Evolutionary conservation across 2,329 filamentous ascomycete genomes (phyloP).

Genomic region (Leptosphaerulina australis): DNA sequence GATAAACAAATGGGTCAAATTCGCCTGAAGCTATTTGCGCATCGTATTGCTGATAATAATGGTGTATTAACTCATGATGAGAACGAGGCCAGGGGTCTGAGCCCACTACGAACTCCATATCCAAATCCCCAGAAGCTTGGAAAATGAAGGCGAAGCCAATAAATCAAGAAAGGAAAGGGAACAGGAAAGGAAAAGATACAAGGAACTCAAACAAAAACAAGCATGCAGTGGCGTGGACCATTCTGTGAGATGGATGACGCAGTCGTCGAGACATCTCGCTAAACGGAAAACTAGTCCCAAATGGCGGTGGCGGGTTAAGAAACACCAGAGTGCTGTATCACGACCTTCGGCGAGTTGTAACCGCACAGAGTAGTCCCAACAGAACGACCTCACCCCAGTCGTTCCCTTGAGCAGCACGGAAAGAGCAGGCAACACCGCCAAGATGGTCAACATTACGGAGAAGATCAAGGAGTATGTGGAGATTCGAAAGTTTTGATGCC

Average conservation of each 20-base stretch:
- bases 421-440: constrained; percentile 29
- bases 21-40: constrained; percentile 47
- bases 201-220: constrained; percentile 14
- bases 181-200: constrained; percentile 9
- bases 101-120: constrained; percentile 7
- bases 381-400: constrained; percentile 12
- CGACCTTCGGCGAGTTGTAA: constrained; percentile 24
- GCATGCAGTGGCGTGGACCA: constrained; percentile 23
- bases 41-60: constrained; percentile 52
- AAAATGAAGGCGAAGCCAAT: neutral
- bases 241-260: constrained; percentile 35
- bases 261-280: constrained; percentile 33
- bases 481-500: constrained; percentile 34
- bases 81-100: constrained; percentile 40
- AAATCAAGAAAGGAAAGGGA: neutral
- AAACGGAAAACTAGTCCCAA: constrained; percentile 24
- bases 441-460: constrained; percentile 99
- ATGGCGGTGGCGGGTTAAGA: constrained; percentile 21
- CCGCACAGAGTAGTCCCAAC: neutral
- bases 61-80: constrained; percentile 40
- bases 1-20: constrained; percentile 53
- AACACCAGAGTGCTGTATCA: constrained; percentile 48
- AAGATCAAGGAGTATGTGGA: constrained; percentile 94
- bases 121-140: no score
- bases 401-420: constrained; percentile 4